Base-by-base conservation (phyloP, 768 basidiomycete species). In the Boletus fagicola region DNA sequence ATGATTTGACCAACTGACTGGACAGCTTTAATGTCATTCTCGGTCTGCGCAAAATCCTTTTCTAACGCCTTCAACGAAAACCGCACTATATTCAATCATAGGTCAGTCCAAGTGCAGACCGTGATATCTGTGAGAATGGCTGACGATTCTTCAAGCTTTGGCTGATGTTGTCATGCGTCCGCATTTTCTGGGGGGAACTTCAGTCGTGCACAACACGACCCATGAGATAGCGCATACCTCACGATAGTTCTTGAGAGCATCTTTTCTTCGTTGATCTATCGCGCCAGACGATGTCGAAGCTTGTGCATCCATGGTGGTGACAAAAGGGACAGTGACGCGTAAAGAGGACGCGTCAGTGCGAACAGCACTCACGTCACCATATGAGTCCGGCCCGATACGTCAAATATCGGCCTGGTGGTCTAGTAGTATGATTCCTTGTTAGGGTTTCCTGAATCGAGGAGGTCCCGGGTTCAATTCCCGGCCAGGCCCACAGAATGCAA, bases 1-100 rank as follows among this genome's bases (percentile, higher is more conserved):
- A 99, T 96, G 62, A 99, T 98, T 76, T 99, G 97, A 31, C 97
- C 97, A 15, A 98, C 97, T 9, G 92, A 95, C 71, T 99, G 97
- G 16, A 99, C 88, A 43, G 97, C 97, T 76, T 98, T 98, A 75
- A 99, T 96, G 67, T 99, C 96, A 28, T 99, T 94, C 74, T 99
- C 97, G 0, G 94, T 96, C 80, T 96, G 94, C 64, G 86, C 92
- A 67, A 85, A 98, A 45, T 87, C 89, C 65, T 88, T 89, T 71
- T 95, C 90, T 12, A 98, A 74, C 56, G 92, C 87, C 69, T 93
- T 94, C 63, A 99, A 76, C 12, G 93, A 91, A 68, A 96, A 88
- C 36, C 97, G 86, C 60, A 98, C 95, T 98, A 35, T 13, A 56
- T 56, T n/a, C 9, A 33, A 49, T 18, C 4, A 15, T 24, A 16